Evolutionary conservation across 2,329 filamentous ascomycete species (phyloP).

Genomic region (Trichoderma cornu-damae): DNA sequence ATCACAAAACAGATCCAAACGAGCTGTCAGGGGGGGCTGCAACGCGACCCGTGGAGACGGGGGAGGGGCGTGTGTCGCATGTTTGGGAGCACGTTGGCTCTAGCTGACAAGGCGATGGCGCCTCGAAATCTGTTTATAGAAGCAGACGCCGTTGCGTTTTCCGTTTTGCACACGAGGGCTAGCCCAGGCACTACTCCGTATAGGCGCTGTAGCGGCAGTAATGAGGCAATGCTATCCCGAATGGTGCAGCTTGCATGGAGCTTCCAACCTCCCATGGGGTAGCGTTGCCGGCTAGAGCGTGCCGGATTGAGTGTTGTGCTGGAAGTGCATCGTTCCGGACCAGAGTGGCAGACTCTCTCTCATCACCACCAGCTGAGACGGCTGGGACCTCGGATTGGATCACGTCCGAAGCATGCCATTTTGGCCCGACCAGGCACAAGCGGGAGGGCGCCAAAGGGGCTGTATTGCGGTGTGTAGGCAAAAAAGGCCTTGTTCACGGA

Average conservation of each 20-base stretch:
- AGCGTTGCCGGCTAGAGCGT: background rate
- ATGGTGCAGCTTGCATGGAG: background rate
- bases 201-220: background rate
- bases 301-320: constrained; percentile 6
- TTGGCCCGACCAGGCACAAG: background rate
- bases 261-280: background rate
- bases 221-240: background rate
- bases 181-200: background rate
- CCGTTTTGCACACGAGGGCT: background rate
- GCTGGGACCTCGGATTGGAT: background rate
- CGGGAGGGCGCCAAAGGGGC: background rate
- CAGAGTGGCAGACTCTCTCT: background rate
- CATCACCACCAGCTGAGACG: constrained; percentile 1
- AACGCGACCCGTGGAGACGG: background rate
- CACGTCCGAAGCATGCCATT: background rate
- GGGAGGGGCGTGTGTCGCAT: constrained; percentile 1
- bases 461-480: background rate
- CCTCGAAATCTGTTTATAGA: background rate
- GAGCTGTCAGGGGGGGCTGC: background rate
- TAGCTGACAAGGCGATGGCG: background rate
- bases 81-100: background rate
- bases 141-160: background rate
- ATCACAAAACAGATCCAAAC: background rate
- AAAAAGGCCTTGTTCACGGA: constrained; percentile 2
- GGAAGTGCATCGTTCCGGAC: background rate